Conservation (phyloP, 164 flowering plant species). For the Umbellularia californica region DNA sequence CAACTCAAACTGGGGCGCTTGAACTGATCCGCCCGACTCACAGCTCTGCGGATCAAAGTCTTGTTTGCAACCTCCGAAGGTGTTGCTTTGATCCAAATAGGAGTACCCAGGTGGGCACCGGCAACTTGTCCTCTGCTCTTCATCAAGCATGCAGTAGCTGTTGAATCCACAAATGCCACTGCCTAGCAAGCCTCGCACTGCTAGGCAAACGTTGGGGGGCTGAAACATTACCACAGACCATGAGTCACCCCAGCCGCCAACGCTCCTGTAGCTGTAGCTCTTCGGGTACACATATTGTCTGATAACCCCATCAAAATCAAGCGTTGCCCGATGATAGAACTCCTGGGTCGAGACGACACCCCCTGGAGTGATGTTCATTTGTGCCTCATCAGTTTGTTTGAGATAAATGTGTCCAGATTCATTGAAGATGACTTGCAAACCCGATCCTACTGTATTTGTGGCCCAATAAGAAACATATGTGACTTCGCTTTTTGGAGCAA, state of each 20-base stretch:
- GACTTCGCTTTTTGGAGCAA: background rate
- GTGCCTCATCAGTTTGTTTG: background rate
- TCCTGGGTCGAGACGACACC: background rate
- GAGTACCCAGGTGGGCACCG: constrained; percentile 31
- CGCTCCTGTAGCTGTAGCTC: background rate
- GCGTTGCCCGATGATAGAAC: constrained; percentile 32
- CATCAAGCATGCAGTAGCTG: constrained; percentile 32
- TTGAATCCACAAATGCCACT: constrained; percentile 46
- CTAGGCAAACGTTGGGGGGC: constrained; percentile 8
- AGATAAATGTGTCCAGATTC: constrained; percentile 28
- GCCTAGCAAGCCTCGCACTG: background rate
- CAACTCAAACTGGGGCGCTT: background rate
- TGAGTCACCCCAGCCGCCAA: background rate
- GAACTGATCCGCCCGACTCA: background rate
- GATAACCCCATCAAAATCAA: constrained; percentile 46
- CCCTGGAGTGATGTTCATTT: constrained; percentile 20
- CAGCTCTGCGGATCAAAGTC: constrained; percentile 1
- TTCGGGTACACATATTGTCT: constrained; percentile 30
- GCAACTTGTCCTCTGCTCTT: constrained; percentile 25
- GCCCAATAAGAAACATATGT: background rate
- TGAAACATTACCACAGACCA: background rate
- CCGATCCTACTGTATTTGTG: background rate
- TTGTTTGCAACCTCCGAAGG: background rate
- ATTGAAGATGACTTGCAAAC: constrained; percentile 26
- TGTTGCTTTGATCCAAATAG: constrained; percentile 4